A percentile compares a stretch with the other conserved stretches of the same genome.
phyloP scores from a whole-genome alignment of 1,284 basidiomycete species.

The Laetiporus sulphureus region DNA sequence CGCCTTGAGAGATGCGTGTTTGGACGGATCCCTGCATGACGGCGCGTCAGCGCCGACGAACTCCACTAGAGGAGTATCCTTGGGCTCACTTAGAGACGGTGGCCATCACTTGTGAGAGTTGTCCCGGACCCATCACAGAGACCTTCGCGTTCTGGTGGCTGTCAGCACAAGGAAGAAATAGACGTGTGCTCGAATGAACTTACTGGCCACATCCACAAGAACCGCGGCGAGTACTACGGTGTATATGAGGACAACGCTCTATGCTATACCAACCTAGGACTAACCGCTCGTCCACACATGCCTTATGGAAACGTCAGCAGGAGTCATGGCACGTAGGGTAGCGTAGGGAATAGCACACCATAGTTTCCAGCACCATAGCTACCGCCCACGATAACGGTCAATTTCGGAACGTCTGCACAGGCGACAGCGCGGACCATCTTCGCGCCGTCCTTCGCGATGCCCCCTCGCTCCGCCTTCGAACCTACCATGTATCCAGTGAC shows the following conservation, averaged over 20 bases:
- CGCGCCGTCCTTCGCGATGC: conserved; percentile 95
- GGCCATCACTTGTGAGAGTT: conserved; percentile 89
- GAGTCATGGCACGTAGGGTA: not conserved
- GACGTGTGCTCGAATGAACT: conserved; percentile 22
- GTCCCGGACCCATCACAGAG: conserved; percentile 94
- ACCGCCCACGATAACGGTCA: conserved; percentile 92
- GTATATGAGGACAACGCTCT: conserved; percentile 8
- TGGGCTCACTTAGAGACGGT: conserved; percentile 70
- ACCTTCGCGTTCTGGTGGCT: conserved; percentile 76
- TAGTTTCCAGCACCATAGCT: conserved; percentile 96
- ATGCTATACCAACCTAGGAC: conserved; percentile 20
- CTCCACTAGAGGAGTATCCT: too few species aligned
- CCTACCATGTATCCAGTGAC: conserved; percentile 96
- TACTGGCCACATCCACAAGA: conserved; percentile 98
- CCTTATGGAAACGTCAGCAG: conserved; percentile 33
- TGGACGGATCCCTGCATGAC: conserved; percentile 57
- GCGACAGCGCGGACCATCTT: conserved; percentile 98
- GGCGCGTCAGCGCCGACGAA: too few species aligned
- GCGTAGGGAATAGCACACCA: conserved; percentile 38
- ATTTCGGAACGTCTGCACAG: conserved; percentile 89
- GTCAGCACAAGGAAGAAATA: not conserved
- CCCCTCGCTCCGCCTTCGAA: conserved; percentile 89
- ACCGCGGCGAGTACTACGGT: conserved; percentile 80
- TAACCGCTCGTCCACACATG: conserved; percentile 83
- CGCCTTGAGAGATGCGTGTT: conserved; percentile 66